Base-by-base conservation (phyloP, 192 early-diverging fungal genomes). In the Backusella parvicylindrica region DNA sequence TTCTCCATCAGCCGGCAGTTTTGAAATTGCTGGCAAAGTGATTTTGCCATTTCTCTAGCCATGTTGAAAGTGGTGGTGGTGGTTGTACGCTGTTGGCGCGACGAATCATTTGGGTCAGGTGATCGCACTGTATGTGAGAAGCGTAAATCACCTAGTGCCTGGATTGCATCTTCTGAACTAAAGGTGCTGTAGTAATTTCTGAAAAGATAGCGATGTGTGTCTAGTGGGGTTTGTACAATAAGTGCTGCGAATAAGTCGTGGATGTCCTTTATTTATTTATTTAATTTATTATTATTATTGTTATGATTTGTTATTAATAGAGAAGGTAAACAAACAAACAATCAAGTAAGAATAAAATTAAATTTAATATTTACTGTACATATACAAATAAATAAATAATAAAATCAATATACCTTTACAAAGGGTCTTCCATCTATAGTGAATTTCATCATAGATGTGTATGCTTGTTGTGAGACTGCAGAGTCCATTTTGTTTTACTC, bases 21-120 rank as follows among this genome's bases (percentile, higher is more conserved):
- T 81, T 87, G 87, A 64, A 89, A 88, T 33, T 85, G 80, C 67
- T 88, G 85, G 38, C 88, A 89, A 1, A 89, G 60, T 38, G 75
- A 49, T 65, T 85, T 87, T 40, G 87, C 86, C 86, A 89, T 87
- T 35, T 88, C 86, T 31, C 78, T 49, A 13, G 84, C 80, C 79
- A 89, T 85, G 12, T 83, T 86, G 64, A 89, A 88, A 11, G 87
- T 87, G 2, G 88, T 89, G 3, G 86, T 89, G 9, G 83, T 84
- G 0, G 87, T 86, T 13, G 84, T 86, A 7, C 84, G 83, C 68
- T 84, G 82, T 35, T 81, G 81, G 12, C 80, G 63, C 13, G 82
- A 81, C 1, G 81, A 78, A 63, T 89, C 85, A 35, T 81, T 81
- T 1, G 86, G 86, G 71, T 89, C 88, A 1, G 85, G 77, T 15